Conservation (phyloP, 257 asterid species). For the Verbascum thapsus region DNA sequence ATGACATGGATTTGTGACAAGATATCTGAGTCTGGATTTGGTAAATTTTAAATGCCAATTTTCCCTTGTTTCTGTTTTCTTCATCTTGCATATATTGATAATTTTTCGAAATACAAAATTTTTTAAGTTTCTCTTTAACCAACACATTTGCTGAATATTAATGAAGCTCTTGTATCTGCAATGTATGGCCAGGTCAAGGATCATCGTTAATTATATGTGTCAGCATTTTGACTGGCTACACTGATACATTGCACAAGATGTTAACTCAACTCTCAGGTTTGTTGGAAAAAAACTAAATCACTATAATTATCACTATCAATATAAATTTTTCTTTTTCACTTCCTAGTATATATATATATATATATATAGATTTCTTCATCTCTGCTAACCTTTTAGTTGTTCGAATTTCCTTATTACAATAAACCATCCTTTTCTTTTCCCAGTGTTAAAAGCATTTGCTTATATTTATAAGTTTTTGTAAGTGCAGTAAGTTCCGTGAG, state of each 20-base stretch:
- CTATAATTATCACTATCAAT: neutral
- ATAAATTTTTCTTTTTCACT: too few species aligned
- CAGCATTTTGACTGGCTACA: slow-evolving; percentile 95
- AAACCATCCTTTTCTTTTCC: too few species aligned
- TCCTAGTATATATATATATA: too few species aligned
- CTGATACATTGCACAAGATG: slow-evolving; percentile 92
- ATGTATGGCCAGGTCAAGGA: slow-evolving; percentile 81
- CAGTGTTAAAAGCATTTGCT: slow-evolving; percentile 18
- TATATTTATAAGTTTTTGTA: slow-evolving; percentile 18
- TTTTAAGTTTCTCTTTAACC: slow-evolving; percentile 13
- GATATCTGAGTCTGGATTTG: slow-evolving; percentile 94
- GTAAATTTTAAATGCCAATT: slow-evolving; percentile 38
- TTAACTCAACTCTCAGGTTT: slow-evolving; percentile 80
- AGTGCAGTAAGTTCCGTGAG: slow-evolving; percentile 79
- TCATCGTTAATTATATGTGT: slow-evolving; percentile 88
- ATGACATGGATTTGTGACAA: slow-evolving; percentile 91
- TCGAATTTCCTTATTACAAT: too few species aligned
- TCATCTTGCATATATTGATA: neutral
- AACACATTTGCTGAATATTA: slow-evolving; percentile 17
- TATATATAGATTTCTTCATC: too few species aligned
- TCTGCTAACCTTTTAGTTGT: too few species aligned
- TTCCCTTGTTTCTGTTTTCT: slow-evolving; percentile 5
- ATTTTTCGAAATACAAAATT: neutral
- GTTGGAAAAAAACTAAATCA: slow-evolving; percentile 27
- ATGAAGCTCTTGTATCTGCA: slow-evolving; percentile 30